Percentiles rank a stretch among this genome's conserved stretches.
These are phyloP conservation scores for Plasmopara viticola DNA, from an alignment of 352 stramenopile species.

Conservation along the genomic window DNA sequence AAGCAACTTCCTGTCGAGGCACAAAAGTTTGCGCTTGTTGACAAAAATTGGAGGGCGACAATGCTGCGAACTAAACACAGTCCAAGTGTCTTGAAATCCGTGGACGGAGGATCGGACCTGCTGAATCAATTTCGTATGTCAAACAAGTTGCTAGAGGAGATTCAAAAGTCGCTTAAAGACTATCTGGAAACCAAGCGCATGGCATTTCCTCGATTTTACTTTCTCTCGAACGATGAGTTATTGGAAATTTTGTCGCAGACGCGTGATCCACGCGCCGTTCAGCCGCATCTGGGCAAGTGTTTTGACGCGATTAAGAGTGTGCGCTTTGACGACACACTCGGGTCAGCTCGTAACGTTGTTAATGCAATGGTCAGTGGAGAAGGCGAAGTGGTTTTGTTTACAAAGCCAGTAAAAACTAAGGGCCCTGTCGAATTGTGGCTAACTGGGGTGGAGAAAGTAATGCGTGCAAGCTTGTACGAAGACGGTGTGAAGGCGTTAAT, in stretches of 20 bases:
- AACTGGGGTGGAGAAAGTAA: conserved; percentile 82
- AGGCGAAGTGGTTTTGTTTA: conserved; percentile 81
- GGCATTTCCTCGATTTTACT: conserved; percentile 90
- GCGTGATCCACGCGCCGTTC: conserved; percentile 81
- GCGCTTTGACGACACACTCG: conserved; percentile 58
- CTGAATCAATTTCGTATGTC: conserved; percentile 81
- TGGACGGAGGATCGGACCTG: conserved; percentile 66
- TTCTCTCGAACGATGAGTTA: conserved; percentile 89
- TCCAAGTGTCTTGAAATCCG: conserved; percentile 66
- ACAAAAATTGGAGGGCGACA: conserved; percentile 81
- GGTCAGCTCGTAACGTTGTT: conserved; percentile 43
- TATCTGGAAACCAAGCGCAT: conserved; percentile 91
- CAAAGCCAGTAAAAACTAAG: conserved; percentile 62
- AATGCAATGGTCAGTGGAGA: conserved; percentile 83
- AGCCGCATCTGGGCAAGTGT: conserved; percentile 88
- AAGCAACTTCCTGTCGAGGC: conserved; percentile 82
- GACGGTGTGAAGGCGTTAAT: conserved; percentile 77
- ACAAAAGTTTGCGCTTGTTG: conserved; percentile 79
- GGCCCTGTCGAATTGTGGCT: conserved; percentile 87
- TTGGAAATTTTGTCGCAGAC: conserved; percentile 90
- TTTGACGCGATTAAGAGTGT: conserved; percentile 92
- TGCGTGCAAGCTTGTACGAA: conserved; percentile 82
- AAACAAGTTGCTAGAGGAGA: conserved; percentile 85
- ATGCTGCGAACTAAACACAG: conserved; percentile 78
- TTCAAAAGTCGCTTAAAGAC: conserved; percentile 89